These are phyloP conservation scores for Dissophora globulifera DNA, from an alignment of 192 early-diverging fungal species.

Conservation along the genomic window DNA sequence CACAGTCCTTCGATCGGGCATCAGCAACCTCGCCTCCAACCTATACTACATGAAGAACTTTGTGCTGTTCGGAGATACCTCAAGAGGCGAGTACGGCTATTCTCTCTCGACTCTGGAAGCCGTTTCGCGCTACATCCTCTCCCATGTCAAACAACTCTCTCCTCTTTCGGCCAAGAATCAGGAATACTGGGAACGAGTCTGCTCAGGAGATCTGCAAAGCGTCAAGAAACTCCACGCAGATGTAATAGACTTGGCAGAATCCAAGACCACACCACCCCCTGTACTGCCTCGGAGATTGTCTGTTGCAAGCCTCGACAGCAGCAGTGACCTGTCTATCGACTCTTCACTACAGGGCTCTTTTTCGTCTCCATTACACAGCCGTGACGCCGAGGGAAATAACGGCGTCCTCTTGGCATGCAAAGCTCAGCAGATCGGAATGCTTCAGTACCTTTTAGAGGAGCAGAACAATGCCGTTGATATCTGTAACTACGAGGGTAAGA, in stretches of 20 bases:
- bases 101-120: conserved; percentile 62
- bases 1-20: conserved; percentile 57
- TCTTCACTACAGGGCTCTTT: conserved; percentile 6
- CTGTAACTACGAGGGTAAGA: conserved; percentile 52
- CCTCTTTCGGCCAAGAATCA: conserved; percentile 52
- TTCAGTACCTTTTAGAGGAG: conserved; percentile 31
- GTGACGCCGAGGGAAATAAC: conserved; percentile 56
- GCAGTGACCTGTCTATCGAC: conserved; percentile 8
- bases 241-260: background rate
- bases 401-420: conserved; percentile 52
- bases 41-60: conserved; percentile 64
- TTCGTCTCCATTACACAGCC: conserved; percentile 32
- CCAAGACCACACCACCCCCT: background rate
- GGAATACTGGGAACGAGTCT: conserved; percentile 43
- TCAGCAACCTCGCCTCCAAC: conserved; percentile 58
- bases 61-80: conserved; percentile 52
- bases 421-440: conserved; percentile 34
- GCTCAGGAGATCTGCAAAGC: conserved; percentile 38
- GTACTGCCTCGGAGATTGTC: conserved; percentile 5
- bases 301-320: conserved; percentile 16
- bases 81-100: conserved; percentile 57
- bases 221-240: conserved; percentile 13
- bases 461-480: conserved; percentile 20
- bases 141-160: conserved; percentile 34
- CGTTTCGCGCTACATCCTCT: conserved; percentile 55